Evolutionary conservation across 2,329 filamentous ascomycete genomes (phyloP).

Genomic region (Exophiala phaeomuriformis): DNA sequence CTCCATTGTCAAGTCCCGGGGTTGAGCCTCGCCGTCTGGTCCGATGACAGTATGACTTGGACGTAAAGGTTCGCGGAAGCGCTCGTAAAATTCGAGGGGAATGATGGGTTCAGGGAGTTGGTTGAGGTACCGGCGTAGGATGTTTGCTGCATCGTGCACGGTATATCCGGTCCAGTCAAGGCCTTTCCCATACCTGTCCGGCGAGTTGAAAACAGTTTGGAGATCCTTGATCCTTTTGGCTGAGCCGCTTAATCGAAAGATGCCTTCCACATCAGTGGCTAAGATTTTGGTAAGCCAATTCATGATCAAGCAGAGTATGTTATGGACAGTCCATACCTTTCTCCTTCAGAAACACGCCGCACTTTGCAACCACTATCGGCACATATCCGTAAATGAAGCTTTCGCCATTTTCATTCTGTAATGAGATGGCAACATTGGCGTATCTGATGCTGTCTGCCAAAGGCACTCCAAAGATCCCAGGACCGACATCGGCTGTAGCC

Average conservation of each 20-base stretch:
- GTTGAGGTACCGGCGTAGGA: conserved; percentile 89
- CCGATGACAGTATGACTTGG: conserved; percentile 60
- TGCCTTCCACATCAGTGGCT: conserved; percentile 94
- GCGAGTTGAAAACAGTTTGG: conserved; percentile 84
- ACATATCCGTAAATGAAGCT: conserved; percentile 99
- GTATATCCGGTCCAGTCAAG: conserved; percentile 96
- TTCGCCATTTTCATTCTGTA: conserved; percentile 83
- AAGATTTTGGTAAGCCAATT: conserved; percentile 30
- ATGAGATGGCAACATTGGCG: conserved; percentile 94
- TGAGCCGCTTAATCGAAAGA: conserved; percentile 90
- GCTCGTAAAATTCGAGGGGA: conserved; percentile 84
- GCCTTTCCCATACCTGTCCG: conserved; percentile 91
- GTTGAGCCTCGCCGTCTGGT: conserved; percentile 56
- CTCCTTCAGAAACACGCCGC: conserved; percentile 93
- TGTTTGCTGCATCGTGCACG: conserved; percentile 95
- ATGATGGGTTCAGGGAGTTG: conserved; percentile 95
- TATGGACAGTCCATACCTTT: conserved; percentile 60
- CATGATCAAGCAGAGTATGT: neutral
- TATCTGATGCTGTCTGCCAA: conserved; percentile 92
- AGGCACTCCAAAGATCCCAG: conserved; percentile 87
- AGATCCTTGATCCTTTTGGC: conserved; percentile 98
- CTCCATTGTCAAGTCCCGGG: conserved; percentile 53
- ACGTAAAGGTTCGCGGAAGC: conserved; percentile 76
- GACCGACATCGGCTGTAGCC: conserved; percentile 14
- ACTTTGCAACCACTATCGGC: conserved; percentile 96